Percentiles rank a stretch among this genome's conserved stretches.
phyloP scores from a whole-genome alignment of 139 green algal species.

The Micractinium conductrix region DNA sequence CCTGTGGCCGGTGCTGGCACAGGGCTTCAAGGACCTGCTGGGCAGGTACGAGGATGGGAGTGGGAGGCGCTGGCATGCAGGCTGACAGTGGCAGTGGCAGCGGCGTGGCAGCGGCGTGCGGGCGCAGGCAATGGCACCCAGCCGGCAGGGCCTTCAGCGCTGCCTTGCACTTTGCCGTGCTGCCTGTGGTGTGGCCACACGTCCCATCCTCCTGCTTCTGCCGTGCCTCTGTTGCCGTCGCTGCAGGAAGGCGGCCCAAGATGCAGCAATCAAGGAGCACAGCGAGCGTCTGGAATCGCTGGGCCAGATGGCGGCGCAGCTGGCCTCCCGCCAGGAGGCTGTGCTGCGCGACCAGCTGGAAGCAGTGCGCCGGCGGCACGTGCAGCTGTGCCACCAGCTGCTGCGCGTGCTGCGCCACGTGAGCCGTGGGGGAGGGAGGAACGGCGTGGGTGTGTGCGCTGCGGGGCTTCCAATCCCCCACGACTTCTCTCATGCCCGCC shows the following conservation, averaged over 20 bases:
- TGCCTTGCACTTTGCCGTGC: too few relatives aligned
- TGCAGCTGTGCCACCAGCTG: conserved; percentile 43
- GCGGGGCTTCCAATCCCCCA: background rate
- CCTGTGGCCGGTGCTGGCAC: conserved; percentile 76
- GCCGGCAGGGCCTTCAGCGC: too few relatives aligned
- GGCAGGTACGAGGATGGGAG: conserved; percentile 31
- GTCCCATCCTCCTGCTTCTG: background rate
- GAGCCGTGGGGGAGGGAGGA: background rate
- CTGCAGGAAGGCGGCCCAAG: conserved; percentile 46
- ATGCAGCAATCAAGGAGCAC: conserved; percentile 54
- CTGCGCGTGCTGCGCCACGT: conserved; percentile 38
- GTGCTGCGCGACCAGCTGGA: conserved; percentile 45
- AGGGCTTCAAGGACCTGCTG: conserved; percentile 75
- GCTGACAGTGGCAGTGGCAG: background rate
- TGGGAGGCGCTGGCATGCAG: background rate
- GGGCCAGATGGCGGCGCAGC: conserved; percentile 29
- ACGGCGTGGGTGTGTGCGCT: background rate
- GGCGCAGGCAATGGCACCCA: too few relatives aligned
- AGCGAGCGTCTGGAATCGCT: conserved; percentile 45
- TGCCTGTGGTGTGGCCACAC: too few relatives aligned
- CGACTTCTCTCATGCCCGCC: background rate
- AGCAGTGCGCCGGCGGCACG: conserved; percentile 37
- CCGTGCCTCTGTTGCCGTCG: too few relatives aligned
- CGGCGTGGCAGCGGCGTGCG: too few relatives aligned
- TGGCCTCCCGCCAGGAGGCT: conserved; percentile 38